Evolutionary conservation across 805 yeast genomes (phyloP).

Genomic region (Candida germanica): DNA sequence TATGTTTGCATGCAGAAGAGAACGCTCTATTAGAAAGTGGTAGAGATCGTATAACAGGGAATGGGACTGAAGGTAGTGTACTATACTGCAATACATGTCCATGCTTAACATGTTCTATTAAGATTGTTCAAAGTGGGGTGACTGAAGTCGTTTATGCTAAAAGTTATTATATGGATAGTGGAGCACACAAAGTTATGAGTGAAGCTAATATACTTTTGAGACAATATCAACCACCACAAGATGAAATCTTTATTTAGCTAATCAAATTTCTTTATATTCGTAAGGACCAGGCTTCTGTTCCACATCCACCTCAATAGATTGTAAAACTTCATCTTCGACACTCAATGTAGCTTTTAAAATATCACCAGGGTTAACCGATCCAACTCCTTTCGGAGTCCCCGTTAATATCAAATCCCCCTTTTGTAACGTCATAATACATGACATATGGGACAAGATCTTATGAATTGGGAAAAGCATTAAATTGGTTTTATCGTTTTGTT

Average conservation of each 20-base stretch:
- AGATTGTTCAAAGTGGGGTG: conserved; percentile 91
- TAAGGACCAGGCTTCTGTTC: conserved; percentile 50
- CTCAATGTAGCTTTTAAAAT: conserved; percentile 59
- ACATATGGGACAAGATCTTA: conserved; percentile 72
- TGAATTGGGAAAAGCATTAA: conserved; percentile 90
- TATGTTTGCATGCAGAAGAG: conserved; percentile 96
- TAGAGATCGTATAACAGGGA: conserved; percentile 61
- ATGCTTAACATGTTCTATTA: conserved; percentile 91
- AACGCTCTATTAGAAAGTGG: conserved; percentile 95
- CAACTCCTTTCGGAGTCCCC: conserved; percentile 99
- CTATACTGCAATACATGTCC: conserved; percentile 97
- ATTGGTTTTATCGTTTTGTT: conserved; percentile 72
- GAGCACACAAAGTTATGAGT: conserved; percentile 65
- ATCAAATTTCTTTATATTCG: conserved; percentile 30
- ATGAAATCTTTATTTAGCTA: conserved; percentile 34
- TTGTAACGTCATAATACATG: conserved; percentile 85
- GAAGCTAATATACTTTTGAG: conserved; percentile 74
- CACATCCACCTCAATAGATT: conserved; percentile 52
- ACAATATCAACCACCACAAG: conserved; percentile 40
- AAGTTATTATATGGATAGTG: conserved; percentile 85
- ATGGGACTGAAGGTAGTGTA: conserved; percentile 39
- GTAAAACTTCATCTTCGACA: conserved; percentile 54
- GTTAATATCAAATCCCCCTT: conserved; percentile 90
- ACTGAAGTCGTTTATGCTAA: conserved; percentile 90
- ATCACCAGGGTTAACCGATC: conserved; percentile 78